phyloP scores from a whole-genome alignment of 139 green algal species.

The Chlorokybus atmophyticus region DNA sequence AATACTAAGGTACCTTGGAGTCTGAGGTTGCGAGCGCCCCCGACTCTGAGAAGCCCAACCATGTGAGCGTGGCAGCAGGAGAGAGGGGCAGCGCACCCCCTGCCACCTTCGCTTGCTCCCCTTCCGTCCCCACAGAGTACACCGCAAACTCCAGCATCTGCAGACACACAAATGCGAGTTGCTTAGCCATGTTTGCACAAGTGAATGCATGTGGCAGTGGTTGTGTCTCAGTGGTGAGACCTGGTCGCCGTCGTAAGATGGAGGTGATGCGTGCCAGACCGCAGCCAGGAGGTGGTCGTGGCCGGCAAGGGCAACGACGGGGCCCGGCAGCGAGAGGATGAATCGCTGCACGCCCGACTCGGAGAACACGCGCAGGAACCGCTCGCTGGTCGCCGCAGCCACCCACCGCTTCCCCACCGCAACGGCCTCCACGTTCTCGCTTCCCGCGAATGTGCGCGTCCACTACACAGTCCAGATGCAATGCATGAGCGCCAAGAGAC shows the following conservation, averaged over 20 bases:
- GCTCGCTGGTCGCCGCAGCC: slow-evolving; percentile 45
- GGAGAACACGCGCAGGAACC: slow-evolving; percentile 62
- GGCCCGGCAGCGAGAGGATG: slow-evolving; percentile 39
- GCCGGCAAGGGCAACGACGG: slow-evolving; percentile 40
- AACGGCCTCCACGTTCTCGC: slow-evolving; percentile 49
- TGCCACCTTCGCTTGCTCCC: slow-evolving; percentile 11
- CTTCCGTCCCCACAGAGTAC: slow-evolving; percentile 30
- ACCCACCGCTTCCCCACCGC: slow-evolving; percentile 45
- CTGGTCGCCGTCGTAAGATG: slow-evolving; percentile 35
- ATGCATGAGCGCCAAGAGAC: slow-evolving; percentile 2
- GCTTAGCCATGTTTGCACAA: not conserved
- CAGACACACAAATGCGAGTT: too few species aligned
- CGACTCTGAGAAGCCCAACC: slow-evolving; percentile 64
- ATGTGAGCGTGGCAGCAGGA: slow-evolving; percentile 39
- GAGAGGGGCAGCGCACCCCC: slow-evolving; percentile 39
- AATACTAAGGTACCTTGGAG: slow-evolving; percentile 18
- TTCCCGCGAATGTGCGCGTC: slow-evolving; percentile 43
- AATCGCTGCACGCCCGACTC: slow-evolving; percentile 18
- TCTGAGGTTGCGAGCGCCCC: slow-evolving; percentile 47
- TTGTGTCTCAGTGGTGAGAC: not conserved
- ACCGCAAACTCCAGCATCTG: slow-evolving; percentile 22
- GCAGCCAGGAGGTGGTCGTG: slow-evolving; percentile 28
- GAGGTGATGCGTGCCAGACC: slow-evolving; percentile 31
- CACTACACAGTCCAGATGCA: slow-evolving; percentile 39
- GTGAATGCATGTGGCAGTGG: not conserved